Percentiles rank a stretch among this genome's conserved stretches.
phyloP scores from a whole-genome alignment of 2,329 filamentous ascomycete species.

The Penicillium sp. region DNA sequence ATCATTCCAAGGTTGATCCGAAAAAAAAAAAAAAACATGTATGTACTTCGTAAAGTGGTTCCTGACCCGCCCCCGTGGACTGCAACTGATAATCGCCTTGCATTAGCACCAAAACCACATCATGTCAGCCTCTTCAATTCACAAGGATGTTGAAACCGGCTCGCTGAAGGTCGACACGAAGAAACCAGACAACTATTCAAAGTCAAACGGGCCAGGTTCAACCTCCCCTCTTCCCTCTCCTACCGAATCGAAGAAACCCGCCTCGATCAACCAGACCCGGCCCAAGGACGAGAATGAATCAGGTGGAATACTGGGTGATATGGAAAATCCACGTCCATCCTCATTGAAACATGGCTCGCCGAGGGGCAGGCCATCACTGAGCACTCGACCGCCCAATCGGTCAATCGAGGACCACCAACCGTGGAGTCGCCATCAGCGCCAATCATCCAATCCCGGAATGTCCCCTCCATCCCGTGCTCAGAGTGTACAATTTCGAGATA shows the following conservation, averaged over 20 bases:
- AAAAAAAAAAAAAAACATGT: constrained; percentile 20
- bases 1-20: constrained; percentile 12
- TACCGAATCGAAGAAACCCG: constrained; percentile 23
- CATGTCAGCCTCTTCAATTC: constrained; percentile 19
- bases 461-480: constrained; percentile 52
- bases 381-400: constrained; percentile 27
- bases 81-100: constrained; percentile 19
- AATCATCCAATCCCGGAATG: constrained; percentile 26
- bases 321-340: constrained; percentile 14
- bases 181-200: constrained; percentile 20
- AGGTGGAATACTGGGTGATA: constrained; percentile 7
- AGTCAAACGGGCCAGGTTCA: constrained; percentile 24
- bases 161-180: constrained; percentile 20
- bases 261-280: constrained; percentile 17
- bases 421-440: constrained; percentile 24
- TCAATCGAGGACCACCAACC: constrained; percentile 25
- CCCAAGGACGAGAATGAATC: constrained; percentile 17
- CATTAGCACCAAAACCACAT: constrained; percentile 26
- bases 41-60: constrained; percentile 6
- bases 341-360: constrained; percentile 19
- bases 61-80: constrained; percentile 9
- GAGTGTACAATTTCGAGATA: constrained; percentile 73
- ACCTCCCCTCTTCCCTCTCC: constrained; percentile 33
- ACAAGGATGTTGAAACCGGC: constrained; percentile 19
- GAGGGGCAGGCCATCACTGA: constrained; percentile 25